These are phyloP conservation scores for Lepiota subincarnata DNA, from an alignment of 768 basidiomycete species.

Conservation along the genomic window DNA sequence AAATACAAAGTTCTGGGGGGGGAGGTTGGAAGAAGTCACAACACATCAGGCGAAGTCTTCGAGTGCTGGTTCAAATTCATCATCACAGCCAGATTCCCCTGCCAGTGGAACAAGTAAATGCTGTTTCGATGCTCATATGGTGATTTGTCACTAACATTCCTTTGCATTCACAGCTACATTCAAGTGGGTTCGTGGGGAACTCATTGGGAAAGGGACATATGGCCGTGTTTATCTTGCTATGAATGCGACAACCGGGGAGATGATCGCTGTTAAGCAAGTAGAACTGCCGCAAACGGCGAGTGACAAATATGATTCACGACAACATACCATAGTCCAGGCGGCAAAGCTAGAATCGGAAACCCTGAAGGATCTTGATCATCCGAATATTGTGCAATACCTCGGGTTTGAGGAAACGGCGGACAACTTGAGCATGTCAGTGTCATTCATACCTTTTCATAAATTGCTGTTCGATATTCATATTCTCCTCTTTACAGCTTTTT, in stretches of 20 bases:
- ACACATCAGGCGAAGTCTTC: slow-evolving; percentile 58
- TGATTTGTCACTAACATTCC: slow-evolving; percentile 17
- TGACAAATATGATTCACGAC: slow-evolving; percentile 86
- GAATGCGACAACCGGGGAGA: slow-evolving; percentile 95
- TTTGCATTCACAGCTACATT: slow-evolving; percentile 61
- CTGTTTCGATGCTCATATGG: slow-evolving; percentile 8
- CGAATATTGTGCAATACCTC: slow-evolving; percentile 95
- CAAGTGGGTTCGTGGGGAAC: slow-evolving; percentile 97
- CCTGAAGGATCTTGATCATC: slow-evolving; percentile 93
- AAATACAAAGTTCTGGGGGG: slow-evolving; percentile 96
- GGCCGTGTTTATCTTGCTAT: slow-evolving; percentile 95
- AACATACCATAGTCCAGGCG: slow-evolving; percentile 82
- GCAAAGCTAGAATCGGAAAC: slow-evolving; percentile 95
- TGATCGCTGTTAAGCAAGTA: slow-evolving; percentile 99
- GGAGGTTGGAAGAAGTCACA: slow-evolving; percentile 88
- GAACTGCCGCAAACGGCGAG: slow-evolving; percentile 89
- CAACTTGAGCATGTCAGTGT: slow-evolving; percentile 83
- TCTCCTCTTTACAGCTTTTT: slow-evolving; percentile 63
- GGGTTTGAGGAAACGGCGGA: slow-evolving; percentile 89
- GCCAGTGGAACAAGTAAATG: slow-evolving; percentile 66
- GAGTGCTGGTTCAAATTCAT: slow-evolving; percentile 28
- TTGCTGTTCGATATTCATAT: neutral
- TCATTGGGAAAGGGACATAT: slow-evolving; percentile 96
- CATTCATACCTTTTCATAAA: neutral
- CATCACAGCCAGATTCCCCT: slow-evolving; percentile 47